phyloP scores from a whole-genome alignment of 139 green algal genomes.

The Picochlorum sp. region DNA sequence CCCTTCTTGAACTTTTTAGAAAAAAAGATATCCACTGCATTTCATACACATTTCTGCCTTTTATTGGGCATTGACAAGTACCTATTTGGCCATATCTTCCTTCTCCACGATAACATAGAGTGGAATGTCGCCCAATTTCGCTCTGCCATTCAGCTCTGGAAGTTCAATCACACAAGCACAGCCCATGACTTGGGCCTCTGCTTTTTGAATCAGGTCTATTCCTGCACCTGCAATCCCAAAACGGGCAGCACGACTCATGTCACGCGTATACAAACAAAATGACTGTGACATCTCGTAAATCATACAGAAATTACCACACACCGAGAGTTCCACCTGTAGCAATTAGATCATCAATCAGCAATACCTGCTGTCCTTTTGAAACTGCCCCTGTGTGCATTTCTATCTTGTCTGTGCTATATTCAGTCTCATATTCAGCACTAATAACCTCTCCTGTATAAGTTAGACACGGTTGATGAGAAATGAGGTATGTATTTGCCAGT shows the following conservation, averaged over 20 bases:
- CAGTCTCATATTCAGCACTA: slow-evolving; percentile 64
- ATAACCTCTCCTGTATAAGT: slow-evolving; percentile 69
- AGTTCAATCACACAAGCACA: slow-evolving; percentile 81
- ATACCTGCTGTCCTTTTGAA: slow-evolving; percentile 65
- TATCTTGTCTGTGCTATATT: slow-evolving; percentile 92
- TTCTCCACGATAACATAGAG: slow-evolving; percentile 80
- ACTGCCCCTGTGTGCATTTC: slow-evolving; percentile 91
- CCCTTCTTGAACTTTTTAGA: too few relatives aligned
- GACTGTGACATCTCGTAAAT: too few relatives aligned
- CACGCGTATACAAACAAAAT: too few relatives aligned
- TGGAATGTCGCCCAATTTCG: slow-evolving; percentile 49
- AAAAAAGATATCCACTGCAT: too few relatives aligned
- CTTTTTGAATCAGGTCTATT: slow-evolving; percentile 67
- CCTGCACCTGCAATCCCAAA: slow-evolving; percentile 39
- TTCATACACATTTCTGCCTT: too few relatives aligned
- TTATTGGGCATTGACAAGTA: too few relatives aligned
- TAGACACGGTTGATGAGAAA: neutral
- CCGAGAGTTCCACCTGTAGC: slow-evolving; percentile 93
- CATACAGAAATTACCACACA: slow-evolving; percentile 38
- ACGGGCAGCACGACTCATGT: too few relatives aligned
- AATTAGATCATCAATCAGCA: slow-evolving; percentile 96
- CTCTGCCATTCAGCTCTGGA: slow-evolving; percentile 65
- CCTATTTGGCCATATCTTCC: slow-evolving; percentile 45
- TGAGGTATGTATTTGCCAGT: neutral
- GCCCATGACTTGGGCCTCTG: slow-evolving; percentile 65